Evolutionary conservation across 2,329 filamentous ascomycete genomes (phyloP).

Genomic region (Macrophomina tecta): DNA sequence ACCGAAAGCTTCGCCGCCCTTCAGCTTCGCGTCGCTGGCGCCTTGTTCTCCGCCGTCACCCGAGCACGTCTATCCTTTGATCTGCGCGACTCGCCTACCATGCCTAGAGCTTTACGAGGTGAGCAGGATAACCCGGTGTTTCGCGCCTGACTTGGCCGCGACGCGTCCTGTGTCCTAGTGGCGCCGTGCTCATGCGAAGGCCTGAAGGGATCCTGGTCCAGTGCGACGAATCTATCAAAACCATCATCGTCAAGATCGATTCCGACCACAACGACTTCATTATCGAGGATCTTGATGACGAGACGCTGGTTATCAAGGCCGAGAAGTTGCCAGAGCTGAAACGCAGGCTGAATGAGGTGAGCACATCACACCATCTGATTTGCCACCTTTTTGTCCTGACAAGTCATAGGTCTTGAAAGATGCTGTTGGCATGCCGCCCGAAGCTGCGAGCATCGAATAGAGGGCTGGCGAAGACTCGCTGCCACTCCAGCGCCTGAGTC

Average conservation of each 20-base stretch:
- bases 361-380: conserved; percentile 20
- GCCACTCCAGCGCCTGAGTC: neutral
- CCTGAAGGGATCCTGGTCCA: conserved; percentile 72
- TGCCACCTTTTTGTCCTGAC: conserved; percentile 3
- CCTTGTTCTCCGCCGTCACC: neutral
- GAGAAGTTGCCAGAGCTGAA: conserved; percentile 74
- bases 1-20: neutral
- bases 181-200: conserved; percentile 7
- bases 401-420: conserved; percentile 43
- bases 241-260: conserved; percentile 81
- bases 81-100: conserved; percentile 35
- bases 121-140: conserved; percentile 29
- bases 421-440: conserved; percentile 36
- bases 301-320: conserved; percentile 76
- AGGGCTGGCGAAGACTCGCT: neutral
- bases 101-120: conserved; percentile 66
- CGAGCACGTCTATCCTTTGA: neutral
- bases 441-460: conserved; percentile 12
- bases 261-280: conserved; percentile 71
- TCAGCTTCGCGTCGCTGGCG: conserved; percentile 1
- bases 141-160: conserved; percentile 16
- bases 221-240: conserved; percentile 86
- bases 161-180: neutral
- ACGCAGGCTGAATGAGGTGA: conserved; percentile 69
- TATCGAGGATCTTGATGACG: conserved; percentile 80